Conservation (phyloP, 495 filamentous ascomycete genomes). For the Rhizodiscina lignyota region DNA sequence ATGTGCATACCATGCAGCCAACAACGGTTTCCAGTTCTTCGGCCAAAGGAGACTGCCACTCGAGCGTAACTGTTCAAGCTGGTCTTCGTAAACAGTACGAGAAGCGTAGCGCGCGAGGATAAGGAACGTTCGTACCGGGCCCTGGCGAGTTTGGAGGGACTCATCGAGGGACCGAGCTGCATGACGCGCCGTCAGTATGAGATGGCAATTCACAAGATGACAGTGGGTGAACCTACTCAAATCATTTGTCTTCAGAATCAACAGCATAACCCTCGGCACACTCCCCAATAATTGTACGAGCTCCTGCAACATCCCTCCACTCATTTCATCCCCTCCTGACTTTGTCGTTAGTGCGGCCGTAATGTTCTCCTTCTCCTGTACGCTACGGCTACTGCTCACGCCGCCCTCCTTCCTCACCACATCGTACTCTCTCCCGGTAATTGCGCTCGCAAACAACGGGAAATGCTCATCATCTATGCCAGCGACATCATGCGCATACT, state of each 20-base stretch:
- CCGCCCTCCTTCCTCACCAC: constrained; percentile 36
- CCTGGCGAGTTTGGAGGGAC: constrained; percentile 75
- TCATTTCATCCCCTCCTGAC: too few relatives aligned
- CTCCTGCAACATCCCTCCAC: constrained; percentile 74
- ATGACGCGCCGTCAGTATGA: background rate
- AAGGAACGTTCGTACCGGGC: constrained; percentile 75
- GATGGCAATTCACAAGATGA: constrained; percentile 6
- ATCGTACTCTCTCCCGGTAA: constrained; percentile 83
- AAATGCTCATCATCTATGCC: constrained; percentile 86
- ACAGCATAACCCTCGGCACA: constrained; percentile 78
- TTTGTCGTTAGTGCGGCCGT: constrained; percentile 59
- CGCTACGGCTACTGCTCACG: constrained; percentile 26
- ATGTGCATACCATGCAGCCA: constrained; percentile 39
- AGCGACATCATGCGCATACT: constrained; percentile 76
- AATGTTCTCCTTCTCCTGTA: constrained; percentile 66
- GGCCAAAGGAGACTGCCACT: constrained; percentile 42
- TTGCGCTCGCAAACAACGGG: constrained; percentile 86
- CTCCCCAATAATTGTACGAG: constrained; percentile 77
- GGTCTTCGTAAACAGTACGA: constrained; percentile 73
- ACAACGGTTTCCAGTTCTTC: constrained; percentile 36
- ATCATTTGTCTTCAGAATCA: constrained; percentile 98
- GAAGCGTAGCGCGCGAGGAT: constrained; percentile 91
- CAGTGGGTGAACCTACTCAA: constrained; percentile 56
- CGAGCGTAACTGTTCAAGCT: constrained; percentile 50
- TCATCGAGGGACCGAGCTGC: constrained; percentile 79